These are phyloP conservation scores for Mycena pura DNA, from an alignment of 768 basidiomycete species.

Conservation along the genomic window DNA sequence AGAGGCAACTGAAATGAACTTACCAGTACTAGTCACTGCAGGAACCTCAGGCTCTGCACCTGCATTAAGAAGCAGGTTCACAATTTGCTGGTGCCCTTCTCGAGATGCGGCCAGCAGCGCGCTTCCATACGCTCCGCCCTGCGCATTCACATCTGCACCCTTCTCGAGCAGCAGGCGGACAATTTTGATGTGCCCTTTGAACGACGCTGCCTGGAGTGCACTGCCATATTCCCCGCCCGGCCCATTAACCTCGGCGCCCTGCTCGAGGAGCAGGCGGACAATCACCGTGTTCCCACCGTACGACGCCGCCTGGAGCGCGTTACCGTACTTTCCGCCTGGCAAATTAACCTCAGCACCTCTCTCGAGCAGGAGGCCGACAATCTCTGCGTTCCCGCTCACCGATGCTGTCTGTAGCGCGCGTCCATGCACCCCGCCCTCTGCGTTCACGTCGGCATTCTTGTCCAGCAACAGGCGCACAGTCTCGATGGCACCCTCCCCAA, in stretches of 20 bases:
- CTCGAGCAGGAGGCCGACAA: constrained; percentile 11
- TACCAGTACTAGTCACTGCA: too few species aligned
- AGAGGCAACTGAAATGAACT: too few species aligned
- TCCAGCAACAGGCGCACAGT: not conserved
- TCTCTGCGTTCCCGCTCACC: not conserved
- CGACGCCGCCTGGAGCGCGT: constrained; percentile 2
- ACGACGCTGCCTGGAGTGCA: not conserved
- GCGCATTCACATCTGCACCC: not conserved
- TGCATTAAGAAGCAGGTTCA: too few species aligned
- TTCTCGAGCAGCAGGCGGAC: not conserved
- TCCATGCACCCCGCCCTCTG: not conserved
- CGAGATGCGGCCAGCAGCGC: too few species aligned
- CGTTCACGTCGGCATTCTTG: not conserved
- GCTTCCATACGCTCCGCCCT: too few species aligned
- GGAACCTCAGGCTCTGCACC: too few species aligned
- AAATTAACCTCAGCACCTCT: constrained; percentile 20
- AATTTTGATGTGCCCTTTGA: not conserved
- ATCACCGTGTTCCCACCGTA: not conserved
- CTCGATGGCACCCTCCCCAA: not conserved
- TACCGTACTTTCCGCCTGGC: constrained; percentile 10
- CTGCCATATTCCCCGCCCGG: constrained; percentile 15
- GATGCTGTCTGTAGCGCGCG: not conserved
- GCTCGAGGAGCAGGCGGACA: not conserved
- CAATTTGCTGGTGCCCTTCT: too few species aligned
- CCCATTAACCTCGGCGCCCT: not conserved